Percentiles rank a stretch among this genome's conserved stretches.
Conservation (phyloP, 192 early-diverging fungal genomes). For the Piromyces sp. region DNA sequence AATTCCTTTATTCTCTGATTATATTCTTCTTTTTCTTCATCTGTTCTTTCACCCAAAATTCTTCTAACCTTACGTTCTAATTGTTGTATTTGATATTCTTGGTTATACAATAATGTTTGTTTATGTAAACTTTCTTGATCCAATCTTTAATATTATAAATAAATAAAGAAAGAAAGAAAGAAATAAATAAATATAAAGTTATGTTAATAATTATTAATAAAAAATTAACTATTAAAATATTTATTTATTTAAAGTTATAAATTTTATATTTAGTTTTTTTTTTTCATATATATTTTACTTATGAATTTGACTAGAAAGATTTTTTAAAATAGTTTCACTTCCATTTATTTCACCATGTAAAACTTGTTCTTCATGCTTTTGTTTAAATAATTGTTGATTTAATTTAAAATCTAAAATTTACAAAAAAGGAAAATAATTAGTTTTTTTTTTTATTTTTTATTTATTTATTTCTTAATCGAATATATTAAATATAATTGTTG, state of each 20-base stretch:
- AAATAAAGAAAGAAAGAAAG: no score
- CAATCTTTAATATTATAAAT: slow-evolving; percentile 7
- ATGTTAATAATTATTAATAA: no score
- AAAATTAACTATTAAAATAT: no score
- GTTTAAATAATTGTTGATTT: slow-evolving; percentile 31
- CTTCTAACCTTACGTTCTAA: slow-evolving; percentile 37
- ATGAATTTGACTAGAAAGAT: slow-evolving; percentile 26
- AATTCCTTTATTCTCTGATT: slow-evolving; percentile 24
- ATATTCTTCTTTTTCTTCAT: slow-evolving; percentile 39
- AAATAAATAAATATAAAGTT: no score
- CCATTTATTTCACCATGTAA: slow-evolving; percentile 28
- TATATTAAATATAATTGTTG: no score
- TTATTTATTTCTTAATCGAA: no score
- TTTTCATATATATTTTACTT: not conserved
- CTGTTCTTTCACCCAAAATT: slow-evolving; percentile 36
- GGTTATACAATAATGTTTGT: slow-evolving; percentile 31
- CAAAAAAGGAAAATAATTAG: no score
- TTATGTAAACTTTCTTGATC: slow-evolving; percentile 41
- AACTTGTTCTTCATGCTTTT: slow-evolving; percentile 33
- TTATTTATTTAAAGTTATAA: no score
- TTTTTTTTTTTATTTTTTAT: no score
- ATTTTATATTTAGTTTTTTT: not conserved
- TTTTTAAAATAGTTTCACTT: slow-evolving; percentile 25
- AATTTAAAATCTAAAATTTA: slow-evolving; percentile 40
- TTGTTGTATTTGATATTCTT: slow-evolving; percentile 44